These are phyloP conservation scores for Fremontodendron californicum DNA, from an alignment of 345 rosid species.

Conservation along the genomic window DNA sequence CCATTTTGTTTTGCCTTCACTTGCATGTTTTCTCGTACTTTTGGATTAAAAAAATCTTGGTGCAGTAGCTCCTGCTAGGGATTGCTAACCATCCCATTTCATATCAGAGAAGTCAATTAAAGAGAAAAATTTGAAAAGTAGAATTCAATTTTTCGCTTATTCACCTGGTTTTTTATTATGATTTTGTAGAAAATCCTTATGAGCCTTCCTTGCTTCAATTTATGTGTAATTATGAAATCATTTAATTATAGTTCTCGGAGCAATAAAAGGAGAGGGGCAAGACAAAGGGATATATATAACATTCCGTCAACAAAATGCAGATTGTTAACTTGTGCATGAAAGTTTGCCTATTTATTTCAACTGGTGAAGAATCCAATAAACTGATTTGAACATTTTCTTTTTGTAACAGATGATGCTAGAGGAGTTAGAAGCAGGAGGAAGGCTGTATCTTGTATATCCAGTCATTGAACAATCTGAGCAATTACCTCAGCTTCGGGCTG, in stretches of 20 bases:
- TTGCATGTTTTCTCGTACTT: neutral
- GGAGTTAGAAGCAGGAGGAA: constrained; percentile 75
- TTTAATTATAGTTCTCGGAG: neutral
- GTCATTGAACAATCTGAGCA: constrained; percentile 83
- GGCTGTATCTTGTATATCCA: constrained; percentile 28
- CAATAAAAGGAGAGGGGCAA: neutral
- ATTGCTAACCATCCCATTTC: neutral
- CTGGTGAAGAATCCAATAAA: neutral
- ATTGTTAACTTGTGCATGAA: neutral
- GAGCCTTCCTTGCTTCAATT: neutral
- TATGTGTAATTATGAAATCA: neutral
- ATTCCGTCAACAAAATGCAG: neutral
- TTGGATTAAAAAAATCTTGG: neutral
- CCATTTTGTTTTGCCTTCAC: neutral
- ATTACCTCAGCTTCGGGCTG: constrained; percentile 86
- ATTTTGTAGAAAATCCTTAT: neutral
- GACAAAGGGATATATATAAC: neutral
- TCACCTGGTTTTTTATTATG: neutral
- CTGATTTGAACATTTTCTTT: neutral
- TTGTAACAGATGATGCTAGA: constrained; percentile 67
- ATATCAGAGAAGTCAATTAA: neutral
- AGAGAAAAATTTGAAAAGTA: neutral
- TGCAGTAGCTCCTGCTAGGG: neutral
- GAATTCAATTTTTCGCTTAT: neutral
- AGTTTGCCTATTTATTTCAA: neutral